phyloP scores from a whole-genome alignment of 2,329 filamentous ascomycete genomes.

The Colletotrichum liriopes region DNA sequence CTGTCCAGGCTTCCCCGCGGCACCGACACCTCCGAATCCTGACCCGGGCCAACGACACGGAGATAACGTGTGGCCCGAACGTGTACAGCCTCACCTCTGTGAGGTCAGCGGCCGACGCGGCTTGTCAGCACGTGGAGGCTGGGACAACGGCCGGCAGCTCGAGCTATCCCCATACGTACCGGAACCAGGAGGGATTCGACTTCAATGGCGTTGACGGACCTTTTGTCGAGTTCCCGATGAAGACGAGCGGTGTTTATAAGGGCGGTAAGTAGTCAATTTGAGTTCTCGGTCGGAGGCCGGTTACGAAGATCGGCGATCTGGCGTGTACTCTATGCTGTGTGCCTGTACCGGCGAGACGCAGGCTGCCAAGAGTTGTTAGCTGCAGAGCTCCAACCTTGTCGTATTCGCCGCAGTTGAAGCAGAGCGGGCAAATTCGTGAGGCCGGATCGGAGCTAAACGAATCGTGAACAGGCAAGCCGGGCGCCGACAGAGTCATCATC shows the following conservation, averaged over 20 bases:
- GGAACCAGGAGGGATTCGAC: constrained; percentile 75
- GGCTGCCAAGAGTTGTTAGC: constrained; percentile 25
- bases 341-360: constrained; percentile 21
- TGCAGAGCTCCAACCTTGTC: constrained; percentile 7
- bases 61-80: constrained; percentile 63
- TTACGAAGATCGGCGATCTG: constrained; percentile 39
- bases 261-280: constrained; percentile 62
- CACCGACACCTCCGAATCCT: constrained; percentile 52
- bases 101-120: constrained; percentile 64
- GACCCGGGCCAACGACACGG: constrained; percentile 18
- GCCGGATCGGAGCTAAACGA: constrained; percentile 19
- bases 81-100: constrained; percentile 68
- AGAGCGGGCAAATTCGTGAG: constrained; percentile 8
- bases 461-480: constrained; percentile 66
- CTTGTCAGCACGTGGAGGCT: constrained; percentile 65
- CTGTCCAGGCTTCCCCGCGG: constrained; percentile 49
- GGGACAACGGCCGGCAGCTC: constrained; percentile 55
- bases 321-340: constrained; percentile 14
- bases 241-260: constrained; percentile 66
- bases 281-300: constrained; percentile 5
- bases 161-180: constrained; percentile 71
- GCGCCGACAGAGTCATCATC: constrained; percentile 80
- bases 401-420: background rate
- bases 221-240: constrained; percentile 76
- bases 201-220: constrained; percentile 69